Evolutionary conservation across 352 stramenopile genomes (phyloP).

Genomic region (Globisporangium carolinianum): DNA sequence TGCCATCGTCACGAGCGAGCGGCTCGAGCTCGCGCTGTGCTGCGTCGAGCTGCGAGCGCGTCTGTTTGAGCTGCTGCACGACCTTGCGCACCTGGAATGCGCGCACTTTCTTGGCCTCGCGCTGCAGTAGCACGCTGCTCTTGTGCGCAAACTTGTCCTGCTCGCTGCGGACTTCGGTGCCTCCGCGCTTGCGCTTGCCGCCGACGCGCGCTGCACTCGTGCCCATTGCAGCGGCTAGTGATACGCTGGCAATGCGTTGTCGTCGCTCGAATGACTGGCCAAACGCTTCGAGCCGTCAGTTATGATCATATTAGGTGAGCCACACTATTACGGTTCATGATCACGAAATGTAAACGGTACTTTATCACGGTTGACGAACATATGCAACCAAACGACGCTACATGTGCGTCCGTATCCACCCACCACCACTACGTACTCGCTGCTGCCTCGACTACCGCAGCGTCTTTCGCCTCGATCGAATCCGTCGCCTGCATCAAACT

Average conservation of each 20-base stretch:
- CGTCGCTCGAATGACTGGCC: conserved; percentile 2
- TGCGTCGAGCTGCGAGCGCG: conserved; percentile 25
- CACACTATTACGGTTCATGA: too few species aligned
- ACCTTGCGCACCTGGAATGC: conserved; percentile 56
- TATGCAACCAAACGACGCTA: too few species aligned
- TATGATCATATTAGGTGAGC: too few species aligned
- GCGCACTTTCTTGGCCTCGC: conserved; percentile 70
- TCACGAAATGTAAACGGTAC: too few species aligned
- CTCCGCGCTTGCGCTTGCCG: conserved; percentile 42
- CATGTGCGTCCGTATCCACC: too few species aligned
- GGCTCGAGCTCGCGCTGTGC: not conserved
- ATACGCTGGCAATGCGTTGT: not conserved
- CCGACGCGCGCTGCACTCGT: conserved; percentile 2
- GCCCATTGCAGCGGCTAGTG: too few species aligned
- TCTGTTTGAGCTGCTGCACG: conserved; percentile 71
- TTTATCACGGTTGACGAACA: too few species aligned
- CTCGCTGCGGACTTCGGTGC: conserved; percentile 31
- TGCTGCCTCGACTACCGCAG: too few species aligned
- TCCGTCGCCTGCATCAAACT: too few species aligned
- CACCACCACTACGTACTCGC: too few species aligned
- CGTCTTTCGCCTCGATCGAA: too few species aligned
- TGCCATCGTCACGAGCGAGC: not conserved
- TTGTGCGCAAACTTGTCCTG: conserved; percentile 72
- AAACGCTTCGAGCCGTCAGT: not conserved
- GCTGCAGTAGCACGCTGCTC: conserved; percentile 57